These are phyloP conservation scores for Pythium rishiriense DNA, from an alignment of 352 stramenopile genomes.

Conservation along the genomic window DNA sequence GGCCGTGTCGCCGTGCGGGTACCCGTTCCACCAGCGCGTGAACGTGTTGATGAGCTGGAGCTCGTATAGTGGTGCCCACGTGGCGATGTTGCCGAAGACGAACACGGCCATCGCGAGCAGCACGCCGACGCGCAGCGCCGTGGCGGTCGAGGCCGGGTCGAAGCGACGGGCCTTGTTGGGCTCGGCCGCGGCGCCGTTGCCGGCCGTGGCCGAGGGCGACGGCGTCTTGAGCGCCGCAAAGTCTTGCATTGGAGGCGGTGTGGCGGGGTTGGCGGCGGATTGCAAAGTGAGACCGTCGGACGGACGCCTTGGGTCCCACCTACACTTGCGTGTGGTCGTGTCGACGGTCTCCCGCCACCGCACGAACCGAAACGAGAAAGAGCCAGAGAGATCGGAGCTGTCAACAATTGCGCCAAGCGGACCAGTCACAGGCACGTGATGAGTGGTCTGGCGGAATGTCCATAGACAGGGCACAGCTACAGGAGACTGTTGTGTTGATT, in stretches of 20 bases:
- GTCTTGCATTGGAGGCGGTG: neutral
- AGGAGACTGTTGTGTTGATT: no score
- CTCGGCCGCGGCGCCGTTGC: neutral
- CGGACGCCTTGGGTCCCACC: neutral
- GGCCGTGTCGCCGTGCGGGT: constrained; percentile 30
- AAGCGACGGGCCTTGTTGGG: neutral
- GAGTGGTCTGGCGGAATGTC: no score
- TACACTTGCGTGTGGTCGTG: neutral
- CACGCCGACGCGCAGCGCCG: constrained; percentile 35
- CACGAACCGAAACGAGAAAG: no score
- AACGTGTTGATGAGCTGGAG: constrained; percentile 52
- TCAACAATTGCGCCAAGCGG: constrained; percentile 6
- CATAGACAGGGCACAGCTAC: no score
- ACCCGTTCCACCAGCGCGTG: constrained; percentile 62
- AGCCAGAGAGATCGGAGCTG: neutral
- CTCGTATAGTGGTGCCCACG: constrained; percentile 54
- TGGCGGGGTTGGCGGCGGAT: neutral
- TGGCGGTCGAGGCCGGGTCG: constrained; percentile 1
- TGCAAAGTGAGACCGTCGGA: neutral
- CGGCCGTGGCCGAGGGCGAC: neutral
- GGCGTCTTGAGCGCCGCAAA: constrained; percentile 21
- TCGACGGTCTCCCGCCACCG: neutral
- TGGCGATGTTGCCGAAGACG: constrained; percentile 66
- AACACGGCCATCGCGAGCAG: constrained; percentile 29
- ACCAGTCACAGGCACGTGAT: neutral